Conservation (phyloP, 768 basidiomycete species). For the Suillus plorans region DNA sequence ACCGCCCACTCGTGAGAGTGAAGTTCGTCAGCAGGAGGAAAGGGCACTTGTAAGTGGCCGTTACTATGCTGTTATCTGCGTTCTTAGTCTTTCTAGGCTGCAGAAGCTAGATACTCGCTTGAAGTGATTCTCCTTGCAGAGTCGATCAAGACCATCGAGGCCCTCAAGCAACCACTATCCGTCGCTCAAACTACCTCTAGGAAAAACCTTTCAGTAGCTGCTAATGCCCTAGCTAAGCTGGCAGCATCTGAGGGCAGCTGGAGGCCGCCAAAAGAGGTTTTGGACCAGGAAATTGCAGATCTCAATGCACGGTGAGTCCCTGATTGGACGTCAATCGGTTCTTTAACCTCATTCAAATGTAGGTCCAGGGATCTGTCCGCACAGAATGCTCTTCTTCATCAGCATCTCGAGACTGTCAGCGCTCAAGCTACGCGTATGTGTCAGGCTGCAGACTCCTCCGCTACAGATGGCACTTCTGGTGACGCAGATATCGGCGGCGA, state of each 20-base stretch:
- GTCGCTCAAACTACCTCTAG: slow-evolving; percentile 51
- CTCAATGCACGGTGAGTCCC: slow-evolving; percentile 61
- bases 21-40: slow-evolving; percentile 65
- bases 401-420: slow-evolving; percentile 83
- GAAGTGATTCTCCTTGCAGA: slow-evolving; percentile 88
- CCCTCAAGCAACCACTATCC: slow-evolving; percentile 61
- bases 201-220: slow-evolving; percentile 59
- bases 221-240: slow-evolving; percentile 76
- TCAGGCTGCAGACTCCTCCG: slow-evolving; percentile 59
- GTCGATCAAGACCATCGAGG: slow-evolving; percentile 69
- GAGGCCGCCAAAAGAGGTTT: slow-evolving; percentile 71
- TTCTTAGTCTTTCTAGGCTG: slow-evolving; percentile 42
- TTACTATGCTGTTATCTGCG: neutral
- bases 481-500: slow-evolving; percentile 51
- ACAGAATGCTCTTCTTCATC: slow-evolving; percentile 77
- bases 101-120: slow-evolving; percentile 77
- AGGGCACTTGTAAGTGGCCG: slow-evolving; percentile 55
- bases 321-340: neutral
- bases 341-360: neutral
- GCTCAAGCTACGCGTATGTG: slow-evolving; percentile 81
- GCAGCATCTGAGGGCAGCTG: slow-evolving; percentile 73
- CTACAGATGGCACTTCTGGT: slow-evolving; percentile 31
- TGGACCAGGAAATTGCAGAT: slow-evolving; percentile 77
- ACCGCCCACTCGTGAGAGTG: slow-evolving; percentile 62
- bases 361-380: slow-evolving; percentile 73